Conservation (phyloP, 441 rosid genomes). For the Euphorbia celastroides region DNA sequence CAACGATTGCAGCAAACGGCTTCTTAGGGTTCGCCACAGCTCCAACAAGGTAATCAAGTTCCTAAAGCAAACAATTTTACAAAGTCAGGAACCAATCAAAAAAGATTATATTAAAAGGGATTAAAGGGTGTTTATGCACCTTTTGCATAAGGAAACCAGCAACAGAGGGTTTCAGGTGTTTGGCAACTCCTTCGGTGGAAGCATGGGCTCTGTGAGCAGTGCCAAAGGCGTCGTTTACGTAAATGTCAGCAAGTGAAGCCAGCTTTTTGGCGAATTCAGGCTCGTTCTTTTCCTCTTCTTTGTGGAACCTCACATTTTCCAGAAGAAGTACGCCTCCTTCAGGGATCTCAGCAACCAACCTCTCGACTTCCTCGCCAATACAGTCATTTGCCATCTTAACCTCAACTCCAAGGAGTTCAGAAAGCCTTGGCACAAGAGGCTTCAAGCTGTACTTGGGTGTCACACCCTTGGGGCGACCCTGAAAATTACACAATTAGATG, state of each 20-base stretch:
- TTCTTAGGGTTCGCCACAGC: slow-evolving; percentile 88
- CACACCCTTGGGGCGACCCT: slow-evolving; percentile 99
- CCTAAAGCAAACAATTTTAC: slow-evolving; percentile 46
- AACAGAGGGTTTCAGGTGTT: slow-evolving; percentile 84
- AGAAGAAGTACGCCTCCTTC: slow-evolving; percentile 79
- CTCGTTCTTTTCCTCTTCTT: slow-evolving; percentile 93
- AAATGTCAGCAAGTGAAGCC: slow-evolving; percentile 79
- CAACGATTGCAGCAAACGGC: slow-evolving; percentile 96
- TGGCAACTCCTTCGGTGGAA: slow-evolving; percentile 95
- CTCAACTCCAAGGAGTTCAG: slow-evolving; percentile 88
- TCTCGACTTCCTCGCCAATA: slow-evolving; percentile 78
- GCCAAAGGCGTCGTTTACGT: slow-evolving; percentile 94
- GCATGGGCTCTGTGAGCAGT: slow-evolving; percentile 98
- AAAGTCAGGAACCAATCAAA: neutral
- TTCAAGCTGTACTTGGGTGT: slow-evolving; percentile 91
- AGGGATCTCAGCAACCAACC: slow-evolving; percentile 58
- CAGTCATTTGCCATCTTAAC: slow-evolving; percentile 87
- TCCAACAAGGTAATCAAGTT: slow-evolving; percentile 93
- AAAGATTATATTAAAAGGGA: neutral
- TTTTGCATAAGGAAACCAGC: slow-evolving; percentile 98
- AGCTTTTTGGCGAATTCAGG: slow-evolving; percentile 95
- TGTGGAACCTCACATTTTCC: slow-evolving; percentile 88
- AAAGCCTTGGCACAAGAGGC: slow-evolving; percentile 91
- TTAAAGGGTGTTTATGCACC: slow-evolving; percentile 28
- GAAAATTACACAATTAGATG: slow-evolving; percentile 31